These are phyloP conservation scores for Ustilaginoidea virens DNA, from an alignment of 2,329 filamentous ascomycete genomes.

Conservation along the genomic window DNA sequence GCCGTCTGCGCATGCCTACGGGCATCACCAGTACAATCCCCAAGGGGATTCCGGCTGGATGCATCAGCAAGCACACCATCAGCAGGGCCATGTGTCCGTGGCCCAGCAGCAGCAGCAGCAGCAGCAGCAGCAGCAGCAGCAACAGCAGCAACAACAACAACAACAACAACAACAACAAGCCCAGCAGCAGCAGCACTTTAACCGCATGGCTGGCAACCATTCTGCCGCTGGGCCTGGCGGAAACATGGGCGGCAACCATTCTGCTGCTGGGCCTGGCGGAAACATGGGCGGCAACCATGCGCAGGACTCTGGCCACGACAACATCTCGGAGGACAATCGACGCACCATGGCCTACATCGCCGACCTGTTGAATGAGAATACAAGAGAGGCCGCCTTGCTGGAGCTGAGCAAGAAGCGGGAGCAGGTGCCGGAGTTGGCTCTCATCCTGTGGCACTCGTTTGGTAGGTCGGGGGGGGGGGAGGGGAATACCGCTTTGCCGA, in stretches of 20 bases:
- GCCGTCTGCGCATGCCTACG: conserved; percentile 48
- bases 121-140: conserved; percentile 22
- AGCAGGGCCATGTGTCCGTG: conserved; percentile 40
- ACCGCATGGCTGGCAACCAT: conserved; percentile 57
- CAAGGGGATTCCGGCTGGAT: conserved; percentile 51
- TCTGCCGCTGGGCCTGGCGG: too few relatives aligned
- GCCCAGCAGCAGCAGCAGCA: conserved; percentile 31
- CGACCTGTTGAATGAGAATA: conserved; percentile 74
- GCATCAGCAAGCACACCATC: conserved; percentile 47
- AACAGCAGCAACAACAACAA: conserved; percentile 32
- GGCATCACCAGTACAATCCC: conserved; percentile 50
- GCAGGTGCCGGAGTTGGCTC: conserved; percentile 87
- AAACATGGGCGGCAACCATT: conserved; percentile 47
- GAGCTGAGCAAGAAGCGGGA: conserved; percentile 98
- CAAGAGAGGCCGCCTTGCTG: conserved; percentile 77
- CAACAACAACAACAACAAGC: conserved; percentile 26
- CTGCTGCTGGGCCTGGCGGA: conserved; percentile 28
- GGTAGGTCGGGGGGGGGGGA: conserved; percentile 52
- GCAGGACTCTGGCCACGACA: conserved; percentile 44
- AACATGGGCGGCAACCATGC: conserved; percentile 30
- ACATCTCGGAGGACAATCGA: conserved; percentile 76
- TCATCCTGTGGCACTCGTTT: conserved; percentile 97
- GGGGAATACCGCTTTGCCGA: too few relatives aligned
- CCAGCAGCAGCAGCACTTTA: conserved; percentile 47
- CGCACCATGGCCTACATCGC: conserved; percentile 88